Evolutionary conservation across 192 early-diverging fungal genomes (phyloP), one percentile per base, ranked within the genome.

Genomic region (Geranomyces variabilis): DNA sequence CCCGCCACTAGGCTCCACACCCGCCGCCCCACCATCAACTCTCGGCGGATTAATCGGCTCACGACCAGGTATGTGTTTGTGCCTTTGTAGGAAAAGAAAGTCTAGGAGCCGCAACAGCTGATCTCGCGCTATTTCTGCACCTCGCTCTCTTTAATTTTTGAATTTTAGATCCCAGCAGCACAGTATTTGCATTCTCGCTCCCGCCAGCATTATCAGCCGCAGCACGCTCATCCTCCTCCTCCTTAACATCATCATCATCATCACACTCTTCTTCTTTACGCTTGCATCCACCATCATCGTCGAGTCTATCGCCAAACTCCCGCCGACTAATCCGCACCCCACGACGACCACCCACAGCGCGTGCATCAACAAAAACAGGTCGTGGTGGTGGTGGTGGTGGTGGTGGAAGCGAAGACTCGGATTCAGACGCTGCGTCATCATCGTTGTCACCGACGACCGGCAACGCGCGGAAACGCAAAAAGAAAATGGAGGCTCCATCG

Each of bases 391-490:
- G n/a, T n/a, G n/a, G n/a, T n/a, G n/a, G n/a, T n/a, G n/a, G n/a
- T n/a, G n/a, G n/a, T n/a, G n/a, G n/a, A n/a, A n/a, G n/a, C n/a
- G n/a, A n/a, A n/a, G n/a, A 41, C 22, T 67, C 66, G 17, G 68
- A 70, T 60, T 60, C 64, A 5, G 70, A 72, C 48, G 49, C 64
- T 7, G 45, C 62, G 19, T 46, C 64, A 19, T 13, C n/a, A 44
- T 13, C 28, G 5, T 22, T 9, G 21, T 17, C 34, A 21, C 9
- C 41, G 17, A 28, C 10, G 24, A 60, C 28, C 6, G 15, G 41
- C 34, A 70, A 61, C 29, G 36, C 36, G 26, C 19, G 59, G 58
- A 70, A 70, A 43, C 69, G 69, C 7, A 41, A 45, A 26, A 70
- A 70, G 43, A 61, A 26, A 43, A 57, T 63, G 22, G 57, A 70